Evolutionary conservation across 306 rosid species (phyloP).

Genomic region (Acacia confusa): DNA sequence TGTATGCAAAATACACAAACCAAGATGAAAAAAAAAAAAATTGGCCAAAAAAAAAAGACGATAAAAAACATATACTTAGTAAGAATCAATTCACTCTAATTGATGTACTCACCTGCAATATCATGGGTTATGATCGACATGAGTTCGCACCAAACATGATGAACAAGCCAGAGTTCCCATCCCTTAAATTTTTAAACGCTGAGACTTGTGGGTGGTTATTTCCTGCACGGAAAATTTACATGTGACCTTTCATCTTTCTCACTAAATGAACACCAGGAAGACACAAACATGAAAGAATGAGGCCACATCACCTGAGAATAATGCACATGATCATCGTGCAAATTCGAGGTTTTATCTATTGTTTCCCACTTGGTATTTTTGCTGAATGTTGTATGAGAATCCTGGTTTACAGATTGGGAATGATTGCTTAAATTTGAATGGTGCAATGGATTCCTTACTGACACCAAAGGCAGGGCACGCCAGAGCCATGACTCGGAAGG

Average conservation of each 20-base stretch:
- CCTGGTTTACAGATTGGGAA: constrained; percentile 41
- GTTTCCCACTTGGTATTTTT: constrained; percentile 85
- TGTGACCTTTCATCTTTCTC: constrained; percentile 17
- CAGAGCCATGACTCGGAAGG: constrained; percentile 98
- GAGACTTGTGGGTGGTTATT: constrained; percentile 51
- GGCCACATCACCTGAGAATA: constrained; percentile 76
- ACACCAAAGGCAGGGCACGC: constrained; percentile 67
- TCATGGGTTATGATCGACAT: constrained; percentile 10
- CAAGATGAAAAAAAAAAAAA: constrained; percentile 4
- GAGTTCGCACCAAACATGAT: constrained; percentile 25
- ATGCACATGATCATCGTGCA: constrained; percentile 67
- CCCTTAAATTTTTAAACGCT: constrained; percentile 54
- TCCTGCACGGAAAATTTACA: constrained; percentile 56
- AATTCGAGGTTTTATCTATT: constrained; percentile 77
- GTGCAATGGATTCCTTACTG: constrained; percentile 45
- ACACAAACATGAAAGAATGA: neutral
- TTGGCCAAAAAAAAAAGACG: too few relatives aligned
- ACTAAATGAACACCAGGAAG: neutral
- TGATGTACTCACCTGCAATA: constrained; percentile 23
- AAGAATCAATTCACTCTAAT: constrained; percentile 6
- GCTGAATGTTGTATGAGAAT: constrained; percentile 43
- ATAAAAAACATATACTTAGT: neutral
- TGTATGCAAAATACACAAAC: neutral
- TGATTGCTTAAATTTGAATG: constrained; percentile 40
- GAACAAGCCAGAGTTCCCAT: constrained; percentile 29